Base-by-base conservation (phyloP, 441 rosid genomes). In the Eruca vesicaria region DNA sequence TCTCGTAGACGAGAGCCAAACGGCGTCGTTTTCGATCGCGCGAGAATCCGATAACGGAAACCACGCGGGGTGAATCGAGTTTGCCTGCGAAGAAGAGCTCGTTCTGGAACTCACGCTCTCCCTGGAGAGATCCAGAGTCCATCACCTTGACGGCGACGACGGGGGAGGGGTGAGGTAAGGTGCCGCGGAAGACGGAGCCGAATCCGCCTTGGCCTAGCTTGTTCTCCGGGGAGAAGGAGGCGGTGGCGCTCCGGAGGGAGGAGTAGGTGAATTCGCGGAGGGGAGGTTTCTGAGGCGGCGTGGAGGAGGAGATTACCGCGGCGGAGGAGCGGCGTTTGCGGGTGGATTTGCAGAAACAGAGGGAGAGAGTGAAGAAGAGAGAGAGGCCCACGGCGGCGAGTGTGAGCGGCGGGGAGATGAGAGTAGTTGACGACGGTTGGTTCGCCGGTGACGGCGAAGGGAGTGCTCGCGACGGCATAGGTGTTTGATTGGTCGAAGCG, bases 201-300 rank as follows among this genome's bases (percentile, higher is more conserved):
- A 88, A 94, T 20, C 99, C 99, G 3, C 99, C 98, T 72, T 94
- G 98, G 38, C 98, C 99, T 19, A 94, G 84, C 26, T 80, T 89
- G 64, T 78, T 85, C 28, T 90, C 82, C 48, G 93, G 76, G 3
- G 93, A 82, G 85, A 94, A 92, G 20, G 84, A 82, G 62, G 77
- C 68, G 43, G 99, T 89, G 72, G 99, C 88, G 45, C 88, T 93
- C 52, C 93, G 97, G 78, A 94, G 90, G 21, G 79, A 23, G 56
- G 97, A 75, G 82, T 87, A 92, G 7, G 99, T 87, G 83, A 79
- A 92, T 16, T 89, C 90, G 62, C 82, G 86, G 0, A 92, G 93
- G 15, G 94, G 95, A 43, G 84, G 87, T 21, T 90, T 81, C 78
- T 81, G 86, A 4, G 92, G 74, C 12, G 93, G 89, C 15, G 74